Evolutionary conservation across 139 green algal species (phyloP), one percentile per base, ranked within the genome.

Genomic region (Pedinophyceae sp.): DNA sequence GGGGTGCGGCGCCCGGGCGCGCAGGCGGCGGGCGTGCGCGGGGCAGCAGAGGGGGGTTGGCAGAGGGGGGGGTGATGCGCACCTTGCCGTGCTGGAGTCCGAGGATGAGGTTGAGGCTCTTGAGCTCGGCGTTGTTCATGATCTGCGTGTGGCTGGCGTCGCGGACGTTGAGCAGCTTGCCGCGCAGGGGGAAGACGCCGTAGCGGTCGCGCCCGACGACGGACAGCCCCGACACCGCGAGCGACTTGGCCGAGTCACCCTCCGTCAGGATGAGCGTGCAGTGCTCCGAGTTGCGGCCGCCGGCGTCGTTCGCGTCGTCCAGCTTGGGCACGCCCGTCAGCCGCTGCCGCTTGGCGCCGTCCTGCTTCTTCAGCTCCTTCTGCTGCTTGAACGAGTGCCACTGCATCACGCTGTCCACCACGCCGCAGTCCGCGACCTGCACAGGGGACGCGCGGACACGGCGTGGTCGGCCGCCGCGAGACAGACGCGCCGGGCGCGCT

Each of bases 211-310:
- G 70, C 2, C 92, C 92, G 13, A 96, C 87, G 26, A 99, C 85
- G 57, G 67, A 80, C 3, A 99, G 74, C 10, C 92, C 92, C 27
- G 65, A 83, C 49, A 98, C 82, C 23, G 88, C 92, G 62, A 99
- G 78, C 2, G 92, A 62, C 73, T 97, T 98, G 51, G 92, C 92
- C 15, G 75, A 91, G 75, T 99, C 92, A 41, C 92, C 92, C 74
- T 99, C 92, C 0, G 92, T 99, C 34, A 99, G 74, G 71, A 99
- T 99, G n/a, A 99, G 75, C 19, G 92, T 99, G 82, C 92, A 99
- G 24, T 86, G 22, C 58, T 81, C 53, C 6, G 74, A 88, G 62
- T 85, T 83, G 23, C 75, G 64, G 0, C 77, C 81, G 50, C 92
- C 92, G 0, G 92, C 92, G 46, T 97, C 80, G 59, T 98, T 98